A percentile compares a stretch with the other conserved stretches of the same genome.
Conservation (phyloP, 306 rosid species). For the Castanea mollissima region DNA sequence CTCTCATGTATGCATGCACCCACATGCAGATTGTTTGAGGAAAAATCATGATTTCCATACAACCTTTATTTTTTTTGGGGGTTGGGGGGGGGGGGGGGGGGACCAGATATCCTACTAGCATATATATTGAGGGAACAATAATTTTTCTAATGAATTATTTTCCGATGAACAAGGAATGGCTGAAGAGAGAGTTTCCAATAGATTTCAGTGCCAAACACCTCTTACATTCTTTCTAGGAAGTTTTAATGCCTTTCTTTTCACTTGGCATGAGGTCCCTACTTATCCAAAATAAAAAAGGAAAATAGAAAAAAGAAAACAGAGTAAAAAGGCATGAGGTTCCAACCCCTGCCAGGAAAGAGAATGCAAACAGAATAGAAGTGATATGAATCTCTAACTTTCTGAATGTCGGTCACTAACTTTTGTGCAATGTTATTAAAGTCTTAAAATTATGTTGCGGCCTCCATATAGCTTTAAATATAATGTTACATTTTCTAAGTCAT, state of each 20-base stretch:
- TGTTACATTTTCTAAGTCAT: conserved; percentile 19
- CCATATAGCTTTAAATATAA: neutral
- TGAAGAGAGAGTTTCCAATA: neutral
- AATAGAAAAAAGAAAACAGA: too few relatives aligned
- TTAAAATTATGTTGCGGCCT: neutral
- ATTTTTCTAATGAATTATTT: neutral
- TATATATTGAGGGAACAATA: neutral
- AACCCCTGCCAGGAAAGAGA: neutral
- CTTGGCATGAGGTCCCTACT: too few relatives aligned
- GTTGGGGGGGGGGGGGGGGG: neutral
- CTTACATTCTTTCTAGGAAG: neutral
- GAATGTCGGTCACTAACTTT: neutral
- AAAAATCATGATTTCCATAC: too few relatives aligned
- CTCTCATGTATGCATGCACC: too few relatives aligned
- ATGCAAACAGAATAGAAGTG: neutral
- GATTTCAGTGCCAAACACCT: neutral
- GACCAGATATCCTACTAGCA: neutral
- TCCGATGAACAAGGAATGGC: neutral
- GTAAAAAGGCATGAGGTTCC: too few relatives aligned
- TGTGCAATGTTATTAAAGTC: neutral
- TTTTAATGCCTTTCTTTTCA: neutral
- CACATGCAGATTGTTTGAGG: too few relatives aligned
- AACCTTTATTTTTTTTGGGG: too few relatives aligned
- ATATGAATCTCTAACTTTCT: neutral
- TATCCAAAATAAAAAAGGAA: too few relatives aligned